Percentiles rank a stretch among this genome's conserved stretches.
Evolutionary conservation across 2,329 filamentous ascomycete species (phyloP).

Genomic region (Diaporthe nobilis): DNA sequence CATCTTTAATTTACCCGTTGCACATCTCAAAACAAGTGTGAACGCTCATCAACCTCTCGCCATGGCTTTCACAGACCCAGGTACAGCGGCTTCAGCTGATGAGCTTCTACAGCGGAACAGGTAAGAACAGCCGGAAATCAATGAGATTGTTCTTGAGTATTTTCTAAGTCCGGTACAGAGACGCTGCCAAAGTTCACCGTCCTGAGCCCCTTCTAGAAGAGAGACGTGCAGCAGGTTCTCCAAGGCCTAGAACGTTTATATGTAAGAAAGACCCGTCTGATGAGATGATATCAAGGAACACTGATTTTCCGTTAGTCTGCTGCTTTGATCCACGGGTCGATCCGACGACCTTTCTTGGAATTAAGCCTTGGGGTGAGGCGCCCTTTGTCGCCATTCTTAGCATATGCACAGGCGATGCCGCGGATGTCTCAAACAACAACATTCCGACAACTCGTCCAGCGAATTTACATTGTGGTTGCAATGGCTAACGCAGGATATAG

Average conservation of each 20-base stretch:
- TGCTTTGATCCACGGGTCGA: slow-evolving; percentile 19
- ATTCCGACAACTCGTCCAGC: background rate
- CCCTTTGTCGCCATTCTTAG: background rate
- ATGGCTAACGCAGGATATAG: background rate
- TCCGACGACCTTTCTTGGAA: slow-evolving; percentile 10
- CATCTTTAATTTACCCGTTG: too few species aligned
- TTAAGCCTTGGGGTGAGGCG: slow-evolving; percentile 15
- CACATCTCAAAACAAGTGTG: background rate
- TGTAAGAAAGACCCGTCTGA: background rate
- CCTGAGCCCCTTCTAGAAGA: background rate
- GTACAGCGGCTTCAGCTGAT: background rate
- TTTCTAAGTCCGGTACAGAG: background rate
- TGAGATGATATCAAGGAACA: background rate
- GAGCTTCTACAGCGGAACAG: slow-evolving; percentile 1
- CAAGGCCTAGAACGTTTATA: slow-evolving; percentile 27
- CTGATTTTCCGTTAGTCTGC: slow-evolving; percentile 1
- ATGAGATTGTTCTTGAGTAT: background rate
- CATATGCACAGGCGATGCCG: background rate
- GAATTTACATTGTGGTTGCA: too few species aligned
- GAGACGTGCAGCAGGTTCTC: background rate
- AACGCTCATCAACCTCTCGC: background rate
- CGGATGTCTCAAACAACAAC: background rate
- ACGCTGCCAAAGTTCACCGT: background rate
- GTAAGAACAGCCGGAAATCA: background rate
- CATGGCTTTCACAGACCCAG: background rate